Evolutionary conservation across 2,329 filamentous ascomycete genomes (phyloP).

Genomic region (Aspergillus niger): DNA sequence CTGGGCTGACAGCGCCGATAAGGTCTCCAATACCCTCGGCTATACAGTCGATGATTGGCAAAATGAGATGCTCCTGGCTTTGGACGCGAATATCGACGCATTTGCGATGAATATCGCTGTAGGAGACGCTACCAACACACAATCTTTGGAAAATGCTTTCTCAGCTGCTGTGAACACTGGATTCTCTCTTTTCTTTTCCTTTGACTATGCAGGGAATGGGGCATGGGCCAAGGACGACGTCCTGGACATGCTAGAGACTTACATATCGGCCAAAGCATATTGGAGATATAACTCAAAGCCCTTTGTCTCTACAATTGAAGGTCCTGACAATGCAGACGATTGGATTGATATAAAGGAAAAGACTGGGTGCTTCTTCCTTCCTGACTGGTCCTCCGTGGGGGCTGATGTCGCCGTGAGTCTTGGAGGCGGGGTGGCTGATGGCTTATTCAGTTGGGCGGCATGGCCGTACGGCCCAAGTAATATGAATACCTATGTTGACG

Average conservation of each 20-base stretch:
- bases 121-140: constrained; percentile 25
- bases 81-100: constrained; percentile 40
- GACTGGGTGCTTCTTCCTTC: constrained; percentile 49
- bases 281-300: constrained; percentile 30
- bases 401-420: constrained; percentile 30
- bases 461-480: constrained; percentile 44
- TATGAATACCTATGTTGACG: constrained; percentile 39
- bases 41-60: neutral
- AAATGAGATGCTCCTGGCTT: constrained; percentile 37
- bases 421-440: constrained; percentile 36
- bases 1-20: neutral
- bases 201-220: constrained; percentile 40
- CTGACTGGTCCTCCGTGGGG: constrained; percentile 47
- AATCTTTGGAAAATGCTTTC: constrained; percentile 27
- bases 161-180: constrained; percentile 22
- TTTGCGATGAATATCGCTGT: constrained; percentile 44
- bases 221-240: constrained; percentile 28
- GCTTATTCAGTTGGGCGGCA: constrained; percentile 46
- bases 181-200: constrained; percentile 41
- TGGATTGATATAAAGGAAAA: constrained; percentile 47
- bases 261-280: constrained; percentile 24
- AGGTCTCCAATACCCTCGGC: constrained; percentile 1
- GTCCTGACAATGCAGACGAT: constrained; percentile 42
- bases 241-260: constrained; percentile 25
- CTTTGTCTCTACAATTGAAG: constrained; percentile 49